Conservation (phyloP, 1,284 basidiomycete species). For the Ceratobasidium sp. region DNA sequence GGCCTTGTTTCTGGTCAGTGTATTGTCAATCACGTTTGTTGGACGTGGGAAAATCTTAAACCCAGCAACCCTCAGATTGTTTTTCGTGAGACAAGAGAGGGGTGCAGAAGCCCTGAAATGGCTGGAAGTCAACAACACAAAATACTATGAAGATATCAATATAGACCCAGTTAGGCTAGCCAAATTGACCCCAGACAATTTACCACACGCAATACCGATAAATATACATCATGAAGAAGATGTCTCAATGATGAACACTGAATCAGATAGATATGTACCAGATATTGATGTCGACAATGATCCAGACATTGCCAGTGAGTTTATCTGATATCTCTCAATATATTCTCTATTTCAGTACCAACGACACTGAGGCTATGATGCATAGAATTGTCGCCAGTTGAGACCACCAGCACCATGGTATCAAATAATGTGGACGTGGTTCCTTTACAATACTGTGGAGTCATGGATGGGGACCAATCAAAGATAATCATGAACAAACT, state of each 20-base stretch:
- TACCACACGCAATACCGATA: conserved; percentile 29
- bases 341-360: too few species aligned
- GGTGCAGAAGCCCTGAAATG: conserved; percentile 51
- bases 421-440: conserved; percentile 17
- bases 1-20: conserved; percentile 54
- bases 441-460: conserved; percentile 37
- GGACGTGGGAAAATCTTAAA: conserved; percentile 55
- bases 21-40: conserved; percentile 57
- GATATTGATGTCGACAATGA: background rate
- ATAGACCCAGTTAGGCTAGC: conserved; percentile 10
- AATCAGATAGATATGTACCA: conserved; percentile 30
- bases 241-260: background rate
- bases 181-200: conserved; percentile 34
- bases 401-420: background rate
- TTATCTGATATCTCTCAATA: background rate
- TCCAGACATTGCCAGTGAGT: background rate
- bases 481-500: conserved; percentile 13
- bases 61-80: conserved; percentile 51
- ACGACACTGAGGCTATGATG: too few species aligned
- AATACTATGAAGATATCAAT: conserved; percentile 22
- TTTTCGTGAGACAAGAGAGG: conserved; percentile 52
- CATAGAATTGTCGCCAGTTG: conserved; percentile 16
- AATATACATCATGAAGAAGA: conserved; percentile 4
- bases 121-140: conserved; percentile 27
- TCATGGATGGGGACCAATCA: conserved; percentile 36